Percentiles rank a stretch among this genome's conserved stretches.
Evolutionary conservation across 2,329 filamentous ascomycete species (phyloP).

Genomic region (Knufia petricola): DNA sequence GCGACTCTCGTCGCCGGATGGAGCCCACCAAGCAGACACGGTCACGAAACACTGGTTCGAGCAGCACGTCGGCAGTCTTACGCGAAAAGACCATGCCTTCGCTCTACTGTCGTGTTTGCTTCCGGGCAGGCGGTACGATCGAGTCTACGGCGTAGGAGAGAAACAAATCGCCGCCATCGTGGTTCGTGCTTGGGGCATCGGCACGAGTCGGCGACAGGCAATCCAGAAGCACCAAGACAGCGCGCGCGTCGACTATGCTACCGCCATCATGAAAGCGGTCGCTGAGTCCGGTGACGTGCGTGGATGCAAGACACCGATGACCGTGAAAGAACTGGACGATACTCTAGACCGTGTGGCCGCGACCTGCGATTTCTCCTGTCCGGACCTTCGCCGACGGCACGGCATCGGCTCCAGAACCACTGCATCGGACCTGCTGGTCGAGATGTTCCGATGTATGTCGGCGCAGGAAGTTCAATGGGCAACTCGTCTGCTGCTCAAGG

Average conservation of each 20-base stretch:
- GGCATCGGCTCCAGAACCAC: no score
- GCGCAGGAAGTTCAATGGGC: slow-evolving; percentile 78
- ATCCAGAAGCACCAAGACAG: slow-evolving; percentile 56
- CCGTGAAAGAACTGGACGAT: background rate
- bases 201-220: slow-evolving; percentile 44
- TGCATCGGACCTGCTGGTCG: no score
- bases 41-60: no score
- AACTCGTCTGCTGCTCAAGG: slow-evolving; percentile 68
- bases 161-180: slow-evolving; percentile 55
- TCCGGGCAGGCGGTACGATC: slow-evolving; percentile 64
- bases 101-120: slow-evolving; percentile 67
- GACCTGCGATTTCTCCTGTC: background rate
- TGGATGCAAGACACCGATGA: background rate
- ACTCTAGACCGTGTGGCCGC: background rate
- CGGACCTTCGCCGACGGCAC: no score
- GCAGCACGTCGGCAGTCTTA: no score
- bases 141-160: slow-evolving; percentile 64
- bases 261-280: background rate
- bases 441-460: slow-evolving; percentile 50
- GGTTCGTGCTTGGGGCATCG: slow-evolving; percentile 55
- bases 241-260: slow-evolving; percentile 31
- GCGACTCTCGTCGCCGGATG: no score
- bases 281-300: no score
- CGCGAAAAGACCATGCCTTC: no score
- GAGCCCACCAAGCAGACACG: no score